phyloP scores from a whole-genome alignment of 805 yeast genomes.

The Pachysolen tannophilus region DNA sequence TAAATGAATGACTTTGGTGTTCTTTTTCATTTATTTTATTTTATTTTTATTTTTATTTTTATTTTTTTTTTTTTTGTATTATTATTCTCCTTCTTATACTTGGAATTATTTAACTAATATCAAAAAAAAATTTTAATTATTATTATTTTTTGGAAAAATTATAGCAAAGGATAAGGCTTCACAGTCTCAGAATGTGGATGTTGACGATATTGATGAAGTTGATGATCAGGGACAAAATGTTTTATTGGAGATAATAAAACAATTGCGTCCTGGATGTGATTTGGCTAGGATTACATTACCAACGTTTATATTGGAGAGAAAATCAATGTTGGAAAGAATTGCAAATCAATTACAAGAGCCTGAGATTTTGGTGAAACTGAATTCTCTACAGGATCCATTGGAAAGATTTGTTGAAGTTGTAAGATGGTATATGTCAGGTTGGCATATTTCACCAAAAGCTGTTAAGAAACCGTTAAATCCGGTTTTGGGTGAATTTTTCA shows the following conservation, averaged over 20 bases:
- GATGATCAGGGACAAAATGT: constrained; percentile 88
- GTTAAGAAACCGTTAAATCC: constrained; percentile 97
- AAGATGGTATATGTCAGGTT: constrained; percentile 87
- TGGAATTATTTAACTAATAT: too few species aligned
- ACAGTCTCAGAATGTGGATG: constrained; percentile 12
- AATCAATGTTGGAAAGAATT: constrained; percentile 92
- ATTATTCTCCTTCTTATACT: too few species aligned
- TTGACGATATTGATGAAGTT: constrained; percentile 84
- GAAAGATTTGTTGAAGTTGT: constrained; percentile 68
- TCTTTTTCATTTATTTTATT: too few species aligned
- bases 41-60: too few species aligned
- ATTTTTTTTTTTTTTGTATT: too few species aligned
- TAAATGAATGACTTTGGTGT: too few species aligned
- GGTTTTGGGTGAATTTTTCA: constrained; percentile 82
- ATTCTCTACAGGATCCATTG: constrained; percentile 45
- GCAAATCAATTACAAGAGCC: constrained; percentile 85
- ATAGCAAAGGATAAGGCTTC: constrained; percentile 1
- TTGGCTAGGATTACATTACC: constrained; percentile 88
- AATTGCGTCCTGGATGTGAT: constrained; percentile 88
- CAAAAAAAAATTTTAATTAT: too few species aligned
- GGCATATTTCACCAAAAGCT: constrained; percentile 99
- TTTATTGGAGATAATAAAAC: constrained; percentile 79
- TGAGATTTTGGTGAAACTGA: constrained; percentile 63
- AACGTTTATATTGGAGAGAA: constrained; percentile 89
- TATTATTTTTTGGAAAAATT: background rate